Percentiles rank a stretch among this genome's conserved stretches.
Conservation (phyloP, 2,329 filamentous ascomycete species). For the Clarireedia hainanense region DNA sequence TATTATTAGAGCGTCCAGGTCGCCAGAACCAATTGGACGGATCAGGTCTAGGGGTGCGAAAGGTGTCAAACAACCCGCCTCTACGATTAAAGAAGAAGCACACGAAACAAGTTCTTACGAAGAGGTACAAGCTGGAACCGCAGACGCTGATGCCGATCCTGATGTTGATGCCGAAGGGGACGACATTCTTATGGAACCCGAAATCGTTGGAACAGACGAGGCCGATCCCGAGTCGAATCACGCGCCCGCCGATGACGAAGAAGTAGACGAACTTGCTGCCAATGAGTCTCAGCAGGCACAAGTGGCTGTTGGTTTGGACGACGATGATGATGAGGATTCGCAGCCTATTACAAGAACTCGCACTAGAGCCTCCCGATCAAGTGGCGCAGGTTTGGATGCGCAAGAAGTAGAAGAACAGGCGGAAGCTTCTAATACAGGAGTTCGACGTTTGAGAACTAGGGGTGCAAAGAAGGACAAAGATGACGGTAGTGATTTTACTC, state of each 20-base stretch:
- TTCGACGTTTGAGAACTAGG: conserved; percentile 24
- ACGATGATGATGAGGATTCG: conserved; percentile 27
- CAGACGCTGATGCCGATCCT: conserved; percentile 1
- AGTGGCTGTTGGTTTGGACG: conserved; percentile 4
- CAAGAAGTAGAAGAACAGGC: conserved; percentile 47
- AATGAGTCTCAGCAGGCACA: conserved; percentile 9
- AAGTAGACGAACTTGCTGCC: conserved; percentile 15
- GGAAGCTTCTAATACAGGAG: conserved; percentile 20
- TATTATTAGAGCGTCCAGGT: conserved; percentile 42
- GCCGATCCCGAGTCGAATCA: conserved; percentile 2
- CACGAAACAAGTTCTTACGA: conserved; percentile 28
- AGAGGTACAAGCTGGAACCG: conserved; percentile 17
- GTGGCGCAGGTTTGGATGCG: conserved; percentile 23
- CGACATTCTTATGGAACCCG: conserved; percentile 2
- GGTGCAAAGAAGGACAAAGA: conserved; percentile 22
- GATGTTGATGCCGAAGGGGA: conserved; percentile 19
- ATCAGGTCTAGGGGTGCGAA: conserved; percentile 26
- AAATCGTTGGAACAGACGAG: conserved; percentile 8
- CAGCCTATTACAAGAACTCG: conserved; percentile 34
- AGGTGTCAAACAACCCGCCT: conserved; percentile 24
- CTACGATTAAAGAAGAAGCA: conserved; percentile 29
- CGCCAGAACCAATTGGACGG: conserved; percentile 42
- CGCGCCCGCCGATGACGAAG: conserved; percentile 10
- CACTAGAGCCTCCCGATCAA: conserved; percentile 31
- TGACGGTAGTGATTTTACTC: conserved; percentile 30